Evolutionary conservation across 1,139 yeast genomes (phyloP).

Genomic region (Candida tetrigidarum): DNA sequence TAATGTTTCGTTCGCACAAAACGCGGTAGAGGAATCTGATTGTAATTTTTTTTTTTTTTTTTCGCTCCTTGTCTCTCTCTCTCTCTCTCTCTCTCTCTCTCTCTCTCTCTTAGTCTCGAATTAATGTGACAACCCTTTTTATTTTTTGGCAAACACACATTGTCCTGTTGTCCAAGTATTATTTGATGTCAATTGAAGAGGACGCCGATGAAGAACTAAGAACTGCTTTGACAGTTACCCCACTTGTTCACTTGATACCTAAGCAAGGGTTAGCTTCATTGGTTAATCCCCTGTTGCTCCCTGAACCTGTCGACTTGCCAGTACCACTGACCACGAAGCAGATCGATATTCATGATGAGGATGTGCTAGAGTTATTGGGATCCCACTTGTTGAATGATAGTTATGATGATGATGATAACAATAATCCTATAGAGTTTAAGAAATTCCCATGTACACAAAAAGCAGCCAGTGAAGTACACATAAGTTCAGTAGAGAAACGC

Average conservation of each 20-base stretch:
- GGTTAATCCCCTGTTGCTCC: constrained; percentile 12
- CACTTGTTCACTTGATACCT: constrained; percentile 34
- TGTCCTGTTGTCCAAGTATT: constrained; percentile 29
- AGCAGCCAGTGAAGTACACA: neutral
- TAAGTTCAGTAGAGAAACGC: neutral
- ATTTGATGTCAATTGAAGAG: constrained; percentile 24
- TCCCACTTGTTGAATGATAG: constrained; percentile 23
- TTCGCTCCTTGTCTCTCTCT: neutral
- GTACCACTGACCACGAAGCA: constrained; percentile 2
- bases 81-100: no score
- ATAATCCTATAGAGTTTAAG: constrained; percentile 19
- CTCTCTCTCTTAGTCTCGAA: no score
- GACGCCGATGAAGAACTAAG: constrained; percentile 21
- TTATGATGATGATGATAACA: constrained; percentile 22
- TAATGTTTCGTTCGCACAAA: neutral
- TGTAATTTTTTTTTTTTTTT: neutral
- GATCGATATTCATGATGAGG: constrained; percentile 7
- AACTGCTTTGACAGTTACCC: constrained; percentile 31
- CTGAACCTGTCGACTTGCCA: constrained; percentile 11
- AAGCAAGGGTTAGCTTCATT: constrained; percentile 31
- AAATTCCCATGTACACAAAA: constrained; percentile 11
- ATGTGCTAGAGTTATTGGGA: constrained; percentile 20
- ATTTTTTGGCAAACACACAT: constrained; percentile 14
- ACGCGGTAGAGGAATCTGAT: neutral
- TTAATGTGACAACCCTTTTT: neutral